Evolutionary conservation across 768 basidiomycete species (phyloP).

Genomic region (Podaxis sp.): DNA sequence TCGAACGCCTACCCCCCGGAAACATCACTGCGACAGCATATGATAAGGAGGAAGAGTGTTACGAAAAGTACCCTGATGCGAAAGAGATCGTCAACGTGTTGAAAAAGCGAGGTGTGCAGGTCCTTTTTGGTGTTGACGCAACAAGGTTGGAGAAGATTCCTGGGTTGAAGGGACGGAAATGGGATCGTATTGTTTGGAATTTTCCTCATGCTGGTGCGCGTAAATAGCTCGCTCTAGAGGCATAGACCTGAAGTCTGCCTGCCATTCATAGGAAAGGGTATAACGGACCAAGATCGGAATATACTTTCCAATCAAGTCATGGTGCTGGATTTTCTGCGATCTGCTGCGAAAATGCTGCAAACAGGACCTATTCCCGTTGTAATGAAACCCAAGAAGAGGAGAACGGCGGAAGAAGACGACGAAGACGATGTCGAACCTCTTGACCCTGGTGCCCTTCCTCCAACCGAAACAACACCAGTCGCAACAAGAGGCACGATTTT

Average conservation of each 20-base stretch:
- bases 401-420: conserved; percentile 42
- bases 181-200: conserved; percentile 89
- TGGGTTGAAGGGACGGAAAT: conserved; percentile 54
- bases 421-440: conserved; percentile 23
- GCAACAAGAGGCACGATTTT: conserved; percentile 66
- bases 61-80: conserved; percentile 78
- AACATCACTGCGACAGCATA: conserved; percentile 84
- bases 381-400: conserved; percentile 37
- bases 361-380: conserved; percentile 50
- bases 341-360: conserved; percentile 56
- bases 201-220: conserved; percentile 90
- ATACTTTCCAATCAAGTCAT: conserved; percentile 85
- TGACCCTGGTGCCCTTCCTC: conserved; percentile 10
- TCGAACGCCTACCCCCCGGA: conserved; percentile 51
- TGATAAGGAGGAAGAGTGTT: conserved; percentile 74
- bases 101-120: conserved; percentile 54
- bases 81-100: conserved; percentile 51
- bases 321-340: conserved; percentile 77
- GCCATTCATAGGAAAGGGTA: conserved; percentile 64
- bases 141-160: conserved; percentile 60
- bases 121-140: conserved; percentile 85
- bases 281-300: conserved; percentile 91
- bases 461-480: conserved; percentile 13
- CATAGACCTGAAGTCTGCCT: not conserved
- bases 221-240: not conserved